These are phyloP conservation scores for Escovopsis weberi DNA, from an alignment of 2,329 filamentous ascomycete species.

Conservation along the genomic window DNA sequence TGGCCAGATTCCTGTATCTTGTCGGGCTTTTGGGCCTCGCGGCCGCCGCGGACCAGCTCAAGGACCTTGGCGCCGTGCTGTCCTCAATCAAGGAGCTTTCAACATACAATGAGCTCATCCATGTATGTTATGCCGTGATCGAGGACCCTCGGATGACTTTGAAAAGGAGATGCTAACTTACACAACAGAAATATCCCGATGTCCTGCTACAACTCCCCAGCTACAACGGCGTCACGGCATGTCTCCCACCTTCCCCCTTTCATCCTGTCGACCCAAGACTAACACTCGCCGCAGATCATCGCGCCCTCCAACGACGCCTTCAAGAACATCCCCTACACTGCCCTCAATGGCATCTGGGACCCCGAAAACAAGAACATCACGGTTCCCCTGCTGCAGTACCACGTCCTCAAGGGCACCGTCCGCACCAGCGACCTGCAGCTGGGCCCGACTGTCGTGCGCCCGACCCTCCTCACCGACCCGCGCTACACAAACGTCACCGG, in stretches of 20 bases:
- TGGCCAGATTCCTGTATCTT: not conserved
- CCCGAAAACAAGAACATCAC: conserved; percentile 29
- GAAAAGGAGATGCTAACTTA: not conserved
- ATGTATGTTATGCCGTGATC: conserved; percentile 16
- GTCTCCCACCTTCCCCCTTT: conserved; percentile 6
- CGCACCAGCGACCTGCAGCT: conserved; percentile 20
- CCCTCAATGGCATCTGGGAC: conserved; percentile 31
- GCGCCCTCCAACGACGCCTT: conserved; percentile 45
- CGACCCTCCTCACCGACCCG: conserved; percentile 27
- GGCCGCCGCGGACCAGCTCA: conserved; percentile 9
- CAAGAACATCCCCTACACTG: conserved; percentile 36
- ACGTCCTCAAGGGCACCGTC: conserved; percentile 41
- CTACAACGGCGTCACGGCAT: conserved; percentile 28
- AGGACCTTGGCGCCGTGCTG: conserved; percentile 26
- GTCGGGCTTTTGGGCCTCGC: conserved; percentile 10
- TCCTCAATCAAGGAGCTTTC: conserved; percentile 25
- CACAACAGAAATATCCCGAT: conserved; percentile 29
- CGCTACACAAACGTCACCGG: conserved; percentile 29
- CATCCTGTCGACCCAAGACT: not conserved
- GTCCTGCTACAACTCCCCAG: conserved; percentile 29
- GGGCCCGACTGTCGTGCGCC: conserved; percentile 24
- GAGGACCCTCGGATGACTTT: not conserved
- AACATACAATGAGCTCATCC: conserved; percentile 28
- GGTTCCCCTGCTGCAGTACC: conserved; percentile 43
- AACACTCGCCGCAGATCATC: conserved; percentile 26